Base-by-base conservation (phyloP, 805 yeast genomes). In the Brettanomyces custersianus region DNA sequence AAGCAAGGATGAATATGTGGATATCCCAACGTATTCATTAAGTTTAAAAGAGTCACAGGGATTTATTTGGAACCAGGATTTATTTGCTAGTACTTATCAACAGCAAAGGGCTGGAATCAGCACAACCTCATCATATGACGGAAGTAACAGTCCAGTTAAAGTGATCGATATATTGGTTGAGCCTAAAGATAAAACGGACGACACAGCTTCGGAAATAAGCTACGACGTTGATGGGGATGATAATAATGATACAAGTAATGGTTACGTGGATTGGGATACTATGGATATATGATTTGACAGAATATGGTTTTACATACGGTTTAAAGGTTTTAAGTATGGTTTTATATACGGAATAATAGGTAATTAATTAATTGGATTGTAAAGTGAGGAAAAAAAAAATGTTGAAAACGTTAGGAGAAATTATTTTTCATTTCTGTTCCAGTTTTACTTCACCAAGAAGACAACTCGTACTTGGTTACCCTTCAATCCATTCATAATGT, bases 51-150 rank as follows among this genome's bases (percentile, higher is more conserved):
- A 79, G 47, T 70, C 80, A 22, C 88, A 81, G 49, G 92, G 92
- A 3, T 81, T 80, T 47, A 56, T 72, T 2, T 81, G 85, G 73
- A 80, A 81, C 51, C 88, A 80, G 49, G 88, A 80, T 47, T 57
- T 80, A 31, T 81, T 80, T 64, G 88, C 86, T 3, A 65, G 78
- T 2, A 77, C 78, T 20, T 77, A 74, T 51, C 83, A 78, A 48
- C 88, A 80, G 39, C 59, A 55, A 31, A 55, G 65, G 32, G 67
- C 66, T 1, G 58, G 59, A 0, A 37, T 51, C n/a, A n/a, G n/a
- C n/a, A 37, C 42, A 17, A 49, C 49, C n/a, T 46, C 44, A 28
- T 49, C 47, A 34, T 41, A 40, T 28, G 43, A 44, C 22, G 46
- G 43, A 24, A 45, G 45, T n/a, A 30, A 43, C 4, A 36, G 38